Conservation (phyloP, 108 stramenopile genomes). For the Pseudonitzschia delicatissima region DNA sequence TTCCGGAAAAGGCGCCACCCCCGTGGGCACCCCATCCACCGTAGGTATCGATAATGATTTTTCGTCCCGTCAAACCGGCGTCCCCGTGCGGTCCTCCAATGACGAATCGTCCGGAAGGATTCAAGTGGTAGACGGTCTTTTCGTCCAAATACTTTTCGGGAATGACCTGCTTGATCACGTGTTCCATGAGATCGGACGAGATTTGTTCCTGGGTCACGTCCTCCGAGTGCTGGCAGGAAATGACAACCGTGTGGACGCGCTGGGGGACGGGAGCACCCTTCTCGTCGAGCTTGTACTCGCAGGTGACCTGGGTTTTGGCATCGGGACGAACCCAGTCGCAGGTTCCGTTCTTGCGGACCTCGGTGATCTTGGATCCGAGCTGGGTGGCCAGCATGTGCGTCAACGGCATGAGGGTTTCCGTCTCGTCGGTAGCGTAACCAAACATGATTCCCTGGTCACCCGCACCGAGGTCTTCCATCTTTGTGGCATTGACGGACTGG, state of each 20-base stretch:
- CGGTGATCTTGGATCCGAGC: constrained; percentile 88
- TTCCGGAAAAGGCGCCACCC: constrained; percentile 95
- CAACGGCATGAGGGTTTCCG: constrained; percentile 91
- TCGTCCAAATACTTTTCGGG: constrained; percentile 96
- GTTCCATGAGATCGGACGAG: constrained; percentile 93
- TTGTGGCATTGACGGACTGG: constrained; percentile 89
- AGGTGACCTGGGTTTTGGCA: constrained; percentile 94
- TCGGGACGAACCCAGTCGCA: constrained; percentile 96
- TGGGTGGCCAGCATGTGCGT: constrained; percentile 93
- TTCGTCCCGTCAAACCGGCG: constrained; percentile 96
- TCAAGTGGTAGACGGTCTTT: constrained; percentile 96
- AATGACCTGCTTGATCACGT: constrained; percentile 95
- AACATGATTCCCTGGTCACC: constrained; percentile 99
- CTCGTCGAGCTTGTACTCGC: constrained; percentile 83
- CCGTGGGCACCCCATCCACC: constrained; percentile 98
- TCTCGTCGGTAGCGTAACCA: constrained; percentile 97
- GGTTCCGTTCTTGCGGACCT: constrained; percentile 93
- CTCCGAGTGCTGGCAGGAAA: constrained; percentile 96
- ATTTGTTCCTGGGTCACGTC: constrained; percentile 89
- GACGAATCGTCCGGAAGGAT: constrained; percentile 91
- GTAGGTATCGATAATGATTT: constrained; percentile 96
- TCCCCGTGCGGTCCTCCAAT: constrained; percentile 98
- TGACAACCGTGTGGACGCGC: constrained; percentile 96
- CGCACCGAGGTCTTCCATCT: constrained; percentile 94
- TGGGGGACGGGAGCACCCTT: constrained; percentile 82